Base-by-base conservation (phyloP, 2,329 filamentous ascomycete genomes). In the Fusarium praegraminearum region DNA sequence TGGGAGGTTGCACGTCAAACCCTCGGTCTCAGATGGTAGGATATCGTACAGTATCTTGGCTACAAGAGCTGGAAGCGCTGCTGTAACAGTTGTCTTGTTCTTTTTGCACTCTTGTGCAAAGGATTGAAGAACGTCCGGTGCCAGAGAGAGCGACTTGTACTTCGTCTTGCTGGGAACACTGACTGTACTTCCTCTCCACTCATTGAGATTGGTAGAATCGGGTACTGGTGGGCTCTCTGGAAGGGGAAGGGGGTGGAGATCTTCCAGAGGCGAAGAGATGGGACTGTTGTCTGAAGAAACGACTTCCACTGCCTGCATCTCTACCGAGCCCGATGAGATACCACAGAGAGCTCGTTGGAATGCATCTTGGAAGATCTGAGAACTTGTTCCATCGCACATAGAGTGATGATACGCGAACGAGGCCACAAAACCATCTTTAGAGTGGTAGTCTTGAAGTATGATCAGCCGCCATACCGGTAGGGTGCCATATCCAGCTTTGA, bases 341-440 rank as follows among this genome's bases (percentile, higher is more conserved):
- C 36, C 36, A 26, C 30, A 51, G 1, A 60, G 43, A 30, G 43
- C 24, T 11, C 15, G 51, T 13, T 61, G 43, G 9, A 61, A 60
- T 2, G 55, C 30, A 20, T 60, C 55, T 8, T 61, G 57, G 1
- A 61, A 51, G 7, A 51, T 60, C 13, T 36, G 55, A 12, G 57
- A 45, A n/a, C 57, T 46, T 3, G 13, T 20, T 1, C 57, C 57
- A 18, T 61, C 57, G 2, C n/a, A 43, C 13, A 36, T 36, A 1
- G 57, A 60, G 15, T 61, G 57, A 3, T 61, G 57, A 16, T 57
- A 57, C 7, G 51, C 11, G 8, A 61, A 51, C 12, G 18, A 61
- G 5, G 24, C 28, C 5, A 28, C 26, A 28, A 61, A 32, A 1
- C 57, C 43, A 7, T 36, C 9, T 1, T 40, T 9, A 11, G 36